A percentile compares a stretch with the other conserved stretches of the same genome.
phyloP scores from a whole-genome alignment of 108 stramenopile species.

The Craspedostauros australis region DNA sequence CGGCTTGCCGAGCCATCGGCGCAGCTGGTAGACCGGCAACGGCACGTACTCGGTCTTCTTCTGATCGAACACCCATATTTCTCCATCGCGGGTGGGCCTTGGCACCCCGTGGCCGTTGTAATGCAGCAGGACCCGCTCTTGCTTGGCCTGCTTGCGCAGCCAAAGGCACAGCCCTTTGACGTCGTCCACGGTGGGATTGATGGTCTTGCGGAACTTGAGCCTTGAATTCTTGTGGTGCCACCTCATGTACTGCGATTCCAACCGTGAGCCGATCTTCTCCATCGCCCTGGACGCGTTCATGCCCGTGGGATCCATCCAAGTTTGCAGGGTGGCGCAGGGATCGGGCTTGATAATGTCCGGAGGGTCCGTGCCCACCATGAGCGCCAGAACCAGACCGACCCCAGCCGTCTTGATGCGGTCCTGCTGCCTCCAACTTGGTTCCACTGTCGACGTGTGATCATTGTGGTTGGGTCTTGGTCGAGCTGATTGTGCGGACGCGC shows the following conservation, averaged over 20 bases:
- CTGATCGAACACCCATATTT: slow-evolving; percentile 94
- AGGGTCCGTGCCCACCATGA: slow-evolving; percentile 93
- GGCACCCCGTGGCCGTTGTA: slow-evolving; percentile 99
- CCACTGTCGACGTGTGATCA: not conserved
- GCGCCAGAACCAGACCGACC: slow-evolving; percentile 88
- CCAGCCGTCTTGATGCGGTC: slow-evolving; percentile 93
- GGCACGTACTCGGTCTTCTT: slow-evolving; percentile 98
- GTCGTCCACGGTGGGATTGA: slow-evolving; percentile 97
- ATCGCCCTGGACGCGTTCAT: slow-evolving; percentile 72
- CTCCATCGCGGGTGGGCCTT: slow-evolving; percentile 90
- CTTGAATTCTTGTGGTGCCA: slow-evolving; percentile 57
- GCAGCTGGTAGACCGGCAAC: slow-evolving; percentile 80
- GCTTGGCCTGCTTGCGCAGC: slow-evolving; percentile 67
- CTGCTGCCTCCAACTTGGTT: slow-evolving; percentile 86
- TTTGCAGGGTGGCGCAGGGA: slow-evolving; percentile 88
- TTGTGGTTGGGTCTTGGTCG: not conserved
- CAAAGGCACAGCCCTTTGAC: slow-evolving; percentile 70
- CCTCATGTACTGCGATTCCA: slow-evolving; percentile 88
- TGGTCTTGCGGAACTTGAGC: slow-evolving; percentile 62
- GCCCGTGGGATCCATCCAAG: slow-evolving; percentile 92
- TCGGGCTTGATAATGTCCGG: slow-evolving; percentile 88
- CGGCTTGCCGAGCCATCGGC: slow-evolving; percentile 88
- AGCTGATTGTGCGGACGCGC: not conserved
- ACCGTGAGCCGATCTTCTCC: slow-evolving; percentile 79
- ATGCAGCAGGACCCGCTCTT: slow-evolving; percentile 91